phyloP scores from a whole-genome alignment of 768 basidiomycete species.

The Boletus sp. region DNA sequence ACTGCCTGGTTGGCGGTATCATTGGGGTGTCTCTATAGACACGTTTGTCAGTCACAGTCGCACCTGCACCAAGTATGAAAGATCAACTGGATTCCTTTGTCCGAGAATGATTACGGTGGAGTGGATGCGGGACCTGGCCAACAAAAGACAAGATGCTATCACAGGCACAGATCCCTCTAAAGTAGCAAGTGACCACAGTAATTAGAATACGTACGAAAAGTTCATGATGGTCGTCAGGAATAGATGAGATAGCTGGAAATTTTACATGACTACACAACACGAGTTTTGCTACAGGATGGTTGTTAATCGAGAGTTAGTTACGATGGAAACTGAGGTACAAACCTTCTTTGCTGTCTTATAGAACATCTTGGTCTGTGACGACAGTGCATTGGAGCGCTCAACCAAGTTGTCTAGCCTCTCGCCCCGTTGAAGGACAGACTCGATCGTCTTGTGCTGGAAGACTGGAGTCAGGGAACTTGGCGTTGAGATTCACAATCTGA shows the following conservation, averaged over 20 bases:
- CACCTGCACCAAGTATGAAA: background rate
- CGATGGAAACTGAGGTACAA: constrained; percentile 15
- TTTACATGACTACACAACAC: constrained; percentile 84
- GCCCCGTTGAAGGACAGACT: constrained; percentile 92
- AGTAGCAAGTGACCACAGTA: constrained; percentile 2
- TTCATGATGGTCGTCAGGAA: constrained; percentile 14
- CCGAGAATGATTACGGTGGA: background rate
- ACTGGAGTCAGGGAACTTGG: background rate
- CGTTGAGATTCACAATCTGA: background rate
- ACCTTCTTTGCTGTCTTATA: constrained; percentile 99
- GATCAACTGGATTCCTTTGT: constrained; percentile 2
- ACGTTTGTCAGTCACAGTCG: background rate
- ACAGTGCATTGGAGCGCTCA: constrained; percentile 86
- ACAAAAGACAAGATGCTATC: constrained; percentile 7
- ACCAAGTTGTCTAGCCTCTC: constrained; percentile 97
- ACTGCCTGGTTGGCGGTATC: background rate
- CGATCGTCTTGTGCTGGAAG: constrained; percentile 95
- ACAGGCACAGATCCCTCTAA: constrained; percentile 3
- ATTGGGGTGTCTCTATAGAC: too few relatives aligned
- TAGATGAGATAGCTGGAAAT: constrained; percentile 9
- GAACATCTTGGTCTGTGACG: constrained; percentile 94
- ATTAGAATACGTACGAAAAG: constrained; percentile 22
- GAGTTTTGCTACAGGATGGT: constrained; percentile 78
- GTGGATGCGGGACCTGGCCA: background rate
- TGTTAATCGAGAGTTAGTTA: constrained; percentile 9